Conservation (phyloP, 345 rosid species). For the Cardamine occulta region DNA sequence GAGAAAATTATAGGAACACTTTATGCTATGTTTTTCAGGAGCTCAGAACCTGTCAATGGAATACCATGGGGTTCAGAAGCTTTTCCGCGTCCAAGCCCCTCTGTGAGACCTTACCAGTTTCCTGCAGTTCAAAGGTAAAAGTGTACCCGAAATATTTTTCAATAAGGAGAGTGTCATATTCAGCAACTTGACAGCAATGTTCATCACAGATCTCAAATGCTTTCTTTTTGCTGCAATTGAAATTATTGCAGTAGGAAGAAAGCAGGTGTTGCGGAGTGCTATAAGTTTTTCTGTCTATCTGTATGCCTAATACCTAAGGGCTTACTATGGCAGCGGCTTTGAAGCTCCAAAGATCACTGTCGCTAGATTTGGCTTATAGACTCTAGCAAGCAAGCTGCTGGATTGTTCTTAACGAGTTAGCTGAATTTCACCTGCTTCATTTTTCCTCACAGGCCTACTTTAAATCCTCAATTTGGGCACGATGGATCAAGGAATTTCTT, state of each 20-base stretch:
- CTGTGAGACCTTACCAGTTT: constrained; percentile 42
- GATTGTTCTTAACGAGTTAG: constrained; percentile 26
- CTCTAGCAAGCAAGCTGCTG: constrained; percentile 44
- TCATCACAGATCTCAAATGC: constrained; percentile 29
- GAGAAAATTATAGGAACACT: constrained; percentile 16
- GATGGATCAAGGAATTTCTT: constrained; percentile 46
- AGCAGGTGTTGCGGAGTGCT: constrained; percentile 14
- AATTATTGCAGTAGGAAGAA: constrained; percentile 25
- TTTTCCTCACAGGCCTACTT: constrained; percentile 53
- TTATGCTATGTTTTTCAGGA: constrained; percentile 37
- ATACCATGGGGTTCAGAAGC: constrained; percentile 31
- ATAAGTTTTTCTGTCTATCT: constrained; percentile 15
- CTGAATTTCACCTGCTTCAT: constrained; percentile 20
- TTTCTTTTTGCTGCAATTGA: constrained; percentile 29
- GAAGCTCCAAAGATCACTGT: constrained; percentile 35
- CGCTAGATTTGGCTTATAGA: constrained; percentile 42
- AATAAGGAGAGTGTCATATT: constrained; percentile 18
- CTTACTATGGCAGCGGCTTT: constrained; percentile 36
- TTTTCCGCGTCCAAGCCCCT: constrained; percentile 40
- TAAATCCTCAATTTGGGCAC: constrained; percentile 52
- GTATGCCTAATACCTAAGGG: constrained; percentile 21
- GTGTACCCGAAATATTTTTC: constrained; percentile 7
- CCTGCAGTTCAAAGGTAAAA: constrained; percentile 44
- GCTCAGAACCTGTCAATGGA: constrained; percentile 26
- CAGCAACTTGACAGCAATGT: constrained; percentile 16